Base-by-base conservation (phyloP, 768 basidiomycete genomes). In the Termitomyces titanicus region DNA sequence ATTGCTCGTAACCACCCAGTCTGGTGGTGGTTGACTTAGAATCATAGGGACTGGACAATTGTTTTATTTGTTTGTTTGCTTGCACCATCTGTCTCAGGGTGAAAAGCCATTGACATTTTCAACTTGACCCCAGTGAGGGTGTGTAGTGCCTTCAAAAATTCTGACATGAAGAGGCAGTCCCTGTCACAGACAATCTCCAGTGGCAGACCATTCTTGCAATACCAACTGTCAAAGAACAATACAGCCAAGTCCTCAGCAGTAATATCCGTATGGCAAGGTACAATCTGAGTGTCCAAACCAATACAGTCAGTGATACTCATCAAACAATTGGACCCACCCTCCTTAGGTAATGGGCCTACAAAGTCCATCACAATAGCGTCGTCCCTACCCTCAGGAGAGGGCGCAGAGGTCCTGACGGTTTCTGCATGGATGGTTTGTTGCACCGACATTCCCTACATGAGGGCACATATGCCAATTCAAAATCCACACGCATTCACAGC, bases 401-500 rank as follows among this genome's bases (percentile, higher is more conserved):
- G 47, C 62, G 35, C 45, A 66, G 60, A 0, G 74, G 64, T 22
- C 74, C 72, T 12, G 61, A 18, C 1, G 58, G 56, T 11, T 51
- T 53, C 0, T 57, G 53, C 0, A 68, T 70, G n/a, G n/a, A n/a
- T n/a, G n/a, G n/a, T n/a, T n/a, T n/a, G n/a, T n/a, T n/a, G n/a
- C n/a, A n/a, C n/a, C n/a, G n/a, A 27, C 56, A 61, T 2, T 61
- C 54, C 1, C 10, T 3, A 35, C 60, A 61, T 3, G 37, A 27
- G 17, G 54, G 54, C 27, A 58, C 33, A 24, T 58, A 58, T 15
- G 35, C 47, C 0, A 25, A 5, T 29, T 55, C 47, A 8, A 61
- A 33, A 33, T 61, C 57, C 10, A 38, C 31, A 53, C 70, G 55
- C 74, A 75, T 75, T 31, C 67, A 61, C n/a, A 66, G 66, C 71